Evolutionary conservation across 2,329 filamentous ascomycete species (phyloP).

Genomic region (Cladosporium velox): DNA sequence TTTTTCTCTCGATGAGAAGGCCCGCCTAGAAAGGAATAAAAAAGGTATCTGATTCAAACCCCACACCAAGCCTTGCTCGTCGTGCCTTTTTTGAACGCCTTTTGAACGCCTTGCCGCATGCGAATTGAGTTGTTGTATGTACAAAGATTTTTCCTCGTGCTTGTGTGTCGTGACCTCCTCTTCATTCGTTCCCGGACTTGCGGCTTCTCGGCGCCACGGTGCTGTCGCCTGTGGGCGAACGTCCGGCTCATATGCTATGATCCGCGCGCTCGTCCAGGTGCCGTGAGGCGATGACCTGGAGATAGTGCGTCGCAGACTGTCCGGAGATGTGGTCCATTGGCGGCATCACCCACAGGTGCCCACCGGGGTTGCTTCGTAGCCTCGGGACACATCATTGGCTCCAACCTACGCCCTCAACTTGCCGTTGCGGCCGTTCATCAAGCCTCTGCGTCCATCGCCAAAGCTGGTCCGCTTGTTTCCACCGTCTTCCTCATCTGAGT

Average conservation of each 20-base stretch:
- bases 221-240: not conserved
- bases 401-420: conserved; percentile 7
- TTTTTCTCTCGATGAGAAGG: not conserved
- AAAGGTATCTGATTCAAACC: not conserved
- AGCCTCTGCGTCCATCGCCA: conserved; percentile 28
- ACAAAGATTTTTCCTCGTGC: not conserved
- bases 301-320: not conserved
- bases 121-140: conserved; percentile 9
- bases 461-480: conserved; percentile 38
- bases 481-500: conserved; percentile 65
- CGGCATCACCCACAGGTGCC: not conserved
- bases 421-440: conserved; percentile 17
- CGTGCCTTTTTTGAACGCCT: not conserved
- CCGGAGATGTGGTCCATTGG: not conserved
- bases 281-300: not conserved
- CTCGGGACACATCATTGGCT: not conserved
- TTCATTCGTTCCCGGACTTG: not conserved
- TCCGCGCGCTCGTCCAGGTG: no score
- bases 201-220: not conserved
- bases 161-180: not conserved
- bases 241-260: not conserved
- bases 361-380: not conserved
- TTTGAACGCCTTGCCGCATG: conserved; percentile 11
- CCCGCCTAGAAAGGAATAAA: not conserved
- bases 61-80: not conserved